Evolutionary conservation across 192 early-diverging fungal genomes (phyloP).

Genomic region (Ambispora gerdemannii): DNA sequence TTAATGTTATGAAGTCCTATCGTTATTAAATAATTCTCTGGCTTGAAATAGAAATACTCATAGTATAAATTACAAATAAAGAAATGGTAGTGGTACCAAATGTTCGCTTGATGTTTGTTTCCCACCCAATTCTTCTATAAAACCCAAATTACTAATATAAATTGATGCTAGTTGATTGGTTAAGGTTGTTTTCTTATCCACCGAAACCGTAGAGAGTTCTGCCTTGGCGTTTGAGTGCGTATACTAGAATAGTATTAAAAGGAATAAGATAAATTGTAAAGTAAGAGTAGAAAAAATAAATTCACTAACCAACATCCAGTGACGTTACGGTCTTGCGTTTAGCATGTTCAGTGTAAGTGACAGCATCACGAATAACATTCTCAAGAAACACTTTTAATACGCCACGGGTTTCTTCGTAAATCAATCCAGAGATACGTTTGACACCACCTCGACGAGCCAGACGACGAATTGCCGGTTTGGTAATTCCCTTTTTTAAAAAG

Average conservation of each 20-base stretch:
- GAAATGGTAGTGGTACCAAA: too few species aligned
- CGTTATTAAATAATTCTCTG: too few species aligned
- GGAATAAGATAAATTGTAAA: background rate
- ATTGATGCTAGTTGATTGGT: background rate
- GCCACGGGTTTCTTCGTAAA: slow-evolving; percentile 98
- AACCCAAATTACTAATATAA: background rate
- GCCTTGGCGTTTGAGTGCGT: slow-evolving; percentile 96
- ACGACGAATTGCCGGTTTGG: slow-evolving; percentile 98
- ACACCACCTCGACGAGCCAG: slow-evolving; percentile 99
- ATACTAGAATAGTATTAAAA: slow-evolving; percentile 51
- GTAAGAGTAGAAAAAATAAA: background rate
- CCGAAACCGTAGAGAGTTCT: slow-evolving; percentile 81
- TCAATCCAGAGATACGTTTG: slow-evolving; percentile 99
- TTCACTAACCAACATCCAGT: slow-evolving; percentile 68
- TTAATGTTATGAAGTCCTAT: too few species aligned
- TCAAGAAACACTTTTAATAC: slow-evolving; percentile 98
- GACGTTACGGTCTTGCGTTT: slow-evolving; percentile 99
- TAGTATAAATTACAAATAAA: too few species aligned
- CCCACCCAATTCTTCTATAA: background rate
- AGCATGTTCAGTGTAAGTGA: slow-evolving; percentile 99
- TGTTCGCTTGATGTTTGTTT: background rate
- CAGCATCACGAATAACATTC: slow-evolving; percentile 98
- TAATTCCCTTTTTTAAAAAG: slow-evolving; percentile 71
- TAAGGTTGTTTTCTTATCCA: slow-evolving; percentile 39
- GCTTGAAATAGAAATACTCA: too few species aligned